A percentile compares a stretch with the other conserved stretches of the same genome.
Evolutionary conservation across 805 yeast species (phyloP).

Genomic region (Jamesozyma rosinii): DNA sequence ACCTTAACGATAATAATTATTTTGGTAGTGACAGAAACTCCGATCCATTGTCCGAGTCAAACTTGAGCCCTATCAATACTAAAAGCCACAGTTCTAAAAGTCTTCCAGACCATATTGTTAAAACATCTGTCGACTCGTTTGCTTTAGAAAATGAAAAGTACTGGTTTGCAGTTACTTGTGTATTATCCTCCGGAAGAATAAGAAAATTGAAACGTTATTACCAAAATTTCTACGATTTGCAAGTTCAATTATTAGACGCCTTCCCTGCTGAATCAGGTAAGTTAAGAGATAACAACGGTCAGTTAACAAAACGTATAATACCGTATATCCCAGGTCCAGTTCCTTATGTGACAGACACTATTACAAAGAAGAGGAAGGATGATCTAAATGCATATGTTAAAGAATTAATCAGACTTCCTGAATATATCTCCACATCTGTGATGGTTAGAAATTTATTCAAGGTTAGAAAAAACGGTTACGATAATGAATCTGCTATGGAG

Average conservation of each 20-base stretch:
- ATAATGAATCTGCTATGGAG: slow-evolving; percentile 10
- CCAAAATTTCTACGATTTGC: slow-evolving; percentile 93
- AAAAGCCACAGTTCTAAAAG: slow-evolving; percentile 1
- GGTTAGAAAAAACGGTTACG: slow-evolving; percentile 33
- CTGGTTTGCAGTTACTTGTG: slow-evolving; percentile 72
- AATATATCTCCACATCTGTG: slow-evolving; percentile 59
- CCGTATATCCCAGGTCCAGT: slow-evolving; percentile 97
- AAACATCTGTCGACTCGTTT: slow-evolving; percentile 70
- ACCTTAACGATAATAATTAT: background rate
- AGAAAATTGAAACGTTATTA: slow-evolving; percentile 79
- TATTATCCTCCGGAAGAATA: slow-evolving; percentile 54
- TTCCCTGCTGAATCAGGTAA: slow-evolving; percentile 93
- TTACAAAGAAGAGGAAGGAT: slow-evolving; percentile 45
- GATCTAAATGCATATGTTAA: slow-evolving; percentile 46
- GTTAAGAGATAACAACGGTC: slow-evolving; percentile 35
- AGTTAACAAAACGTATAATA: slow-evolving; percentile 64
- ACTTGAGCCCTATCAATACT: background rate
- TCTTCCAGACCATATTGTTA: slow-evolving; percentile 18
- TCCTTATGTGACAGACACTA: slow-evolving; percentile 76
- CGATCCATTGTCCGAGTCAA: background rate
- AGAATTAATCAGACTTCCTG: slow-evolving; percentile 61
- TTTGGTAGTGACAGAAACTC: background rate
- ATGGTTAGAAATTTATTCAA: slow-evolving; percentile 67
- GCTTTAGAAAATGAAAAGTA: slow-evolving; percentile 77
- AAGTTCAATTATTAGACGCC: slow-evolving; percentile 66